These are phyloP conservation scores for Sporothrix protearum DNA, from an alignment of 2,329 filamentous ascomycete genomes.

Conservation along the genomic window DNA sequence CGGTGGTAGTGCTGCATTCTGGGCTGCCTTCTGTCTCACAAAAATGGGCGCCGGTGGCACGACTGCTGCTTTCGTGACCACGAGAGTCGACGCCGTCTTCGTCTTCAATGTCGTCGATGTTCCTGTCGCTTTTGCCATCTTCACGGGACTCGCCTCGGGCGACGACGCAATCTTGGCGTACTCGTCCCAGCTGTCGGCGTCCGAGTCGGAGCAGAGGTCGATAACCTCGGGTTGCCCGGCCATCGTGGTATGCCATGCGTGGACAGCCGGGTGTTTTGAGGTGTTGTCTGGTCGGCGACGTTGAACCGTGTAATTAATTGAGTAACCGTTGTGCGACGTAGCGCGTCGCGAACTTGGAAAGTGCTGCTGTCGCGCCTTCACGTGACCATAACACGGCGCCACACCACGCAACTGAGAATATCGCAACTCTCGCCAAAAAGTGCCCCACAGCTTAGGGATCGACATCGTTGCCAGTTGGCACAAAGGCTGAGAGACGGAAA, in stretches of 20 bases:
- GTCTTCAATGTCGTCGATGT: neutral
- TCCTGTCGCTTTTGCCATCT: neutral
- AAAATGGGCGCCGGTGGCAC: neutral
- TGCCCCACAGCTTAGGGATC: neutral
- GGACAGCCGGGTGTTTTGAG: neutral
- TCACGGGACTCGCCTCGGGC: neutral
- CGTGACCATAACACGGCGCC: neutral
- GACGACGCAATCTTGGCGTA: neutral
- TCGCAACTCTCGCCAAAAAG: neutral
- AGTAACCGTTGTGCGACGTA: no score
- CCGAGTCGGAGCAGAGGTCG: constrained; percentile 22
- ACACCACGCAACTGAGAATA: neutral
- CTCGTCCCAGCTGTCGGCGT: neutral
- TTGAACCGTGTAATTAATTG: no score
- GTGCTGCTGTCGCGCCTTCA: constrained; percentile 4
- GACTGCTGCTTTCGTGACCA: neutral
- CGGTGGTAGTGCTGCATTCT: neutral
- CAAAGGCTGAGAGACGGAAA: neutral
- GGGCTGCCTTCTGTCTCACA: neutral
- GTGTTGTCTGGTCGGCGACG: no score
- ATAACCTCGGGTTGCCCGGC: constrained; percentile 11
- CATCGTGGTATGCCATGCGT: neutral
- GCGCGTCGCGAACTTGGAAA: no score
- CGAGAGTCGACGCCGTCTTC: neutral
- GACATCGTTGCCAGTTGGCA: neutral